phyloP scores from a whole-genome alignment of 768 basidiomycete genomes.

The Gloeophyllum trabeum region DNA sequence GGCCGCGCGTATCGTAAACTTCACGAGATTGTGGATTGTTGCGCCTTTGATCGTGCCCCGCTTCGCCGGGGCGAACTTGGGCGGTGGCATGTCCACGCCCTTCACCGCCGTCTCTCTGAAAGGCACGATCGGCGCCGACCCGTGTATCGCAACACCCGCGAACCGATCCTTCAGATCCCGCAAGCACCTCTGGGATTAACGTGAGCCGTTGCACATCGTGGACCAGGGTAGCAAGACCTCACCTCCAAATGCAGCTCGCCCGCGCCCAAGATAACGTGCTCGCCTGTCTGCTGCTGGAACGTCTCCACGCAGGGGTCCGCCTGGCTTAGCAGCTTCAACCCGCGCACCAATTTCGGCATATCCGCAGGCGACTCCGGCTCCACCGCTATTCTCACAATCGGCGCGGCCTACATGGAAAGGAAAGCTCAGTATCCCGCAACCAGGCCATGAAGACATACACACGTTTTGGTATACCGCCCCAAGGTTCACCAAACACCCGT shows the following conservation, averaged over 20 bases:
- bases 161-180: conserved; percentile 96
- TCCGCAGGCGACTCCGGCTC: conserved; percentile 78
- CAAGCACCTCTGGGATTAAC: conserved; percentile 63
- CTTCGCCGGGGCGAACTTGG: conserved; percentile 56
- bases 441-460: conserved; percentile 10
- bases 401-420: conserved; percentile 54
- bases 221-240: conserved; percentile 7
- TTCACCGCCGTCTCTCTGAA: conserved; percentile 92
- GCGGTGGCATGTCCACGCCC: conserved; percentile 76
- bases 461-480: conserved; percentile 62
- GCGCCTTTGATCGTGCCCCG: conserved; percentile 72
- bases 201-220: neutral
- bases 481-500: conserved; percentile 64
- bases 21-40: conserved; percentile 60
- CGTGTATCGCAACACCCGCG: conserved; percentile 85
- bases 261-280: conserved; percentile 92
- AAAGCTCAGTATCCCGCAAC: conserved; percentile 2
- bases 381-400: conserved; percentile 91
- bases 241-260: conserved; percentile 96
- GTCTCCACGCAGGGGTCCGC: conserved; percentile 97
- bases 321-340: conserved; percentile 82
- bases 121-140: conserved; percentile 92
- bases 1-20: conserved; percentile 72
- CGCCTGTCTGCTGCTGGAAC: conserved; percentile 94
- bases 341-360: conserved; percentile 80